These are phyloP conservation scores for Orbilia ellipsospora DNA, from an alignment of 2,329 filamentous ascomycete genomes.

Conservation along the genomic window DNA sequence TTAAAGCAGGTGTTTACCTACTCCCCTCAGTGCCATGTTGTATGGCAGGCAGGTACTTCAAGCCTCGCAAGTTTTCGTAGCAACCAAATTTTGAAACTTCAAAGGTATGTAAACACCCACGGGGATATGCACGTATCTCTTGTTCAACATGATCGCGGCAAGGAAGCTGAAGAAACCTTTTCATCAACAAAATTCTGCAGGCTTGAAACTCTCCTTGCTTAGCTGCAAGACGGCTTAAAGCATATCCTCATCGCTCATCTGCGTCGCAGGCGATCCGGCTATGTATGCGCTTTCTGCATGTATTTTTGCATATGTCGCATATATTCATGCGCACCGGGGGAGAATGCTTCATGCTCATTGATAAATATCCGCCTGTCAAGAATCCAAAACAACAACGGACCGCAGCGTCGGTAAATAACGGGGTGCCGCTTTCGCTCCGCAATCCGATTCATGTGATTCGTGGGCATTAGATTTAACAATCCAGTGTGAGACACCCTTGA, in stretches of 20 bases:
- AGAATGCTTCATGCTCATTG: constrained; percentile 10
- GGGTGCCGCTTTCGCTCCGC: constrained; percentile 46
- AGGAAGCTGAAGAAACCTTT: background rate
- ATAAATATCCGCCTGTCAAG: constrained; percentile 23
- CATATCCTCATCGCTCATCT: constrained; percentile 28
- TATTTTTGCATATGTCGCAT: background rate
- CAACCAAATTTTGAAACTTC: constrained; percentile 35
- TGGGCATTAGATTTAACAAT: constrained; percentile 42
- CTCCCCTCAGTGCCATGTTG: constrained; percentile 18
- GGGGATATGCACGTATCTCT: background rate
- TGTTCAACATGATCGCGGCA: constrained; percentile 1
- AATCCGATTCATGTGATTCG: constrained; percentile 40
- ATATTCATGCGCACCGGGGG: constrained; percentile 19
- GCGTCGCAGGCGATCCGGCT: constrained; percentile 27
- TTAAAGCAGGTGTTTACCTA: constrained; percentile 9
- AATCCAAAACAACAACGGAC: constrained; percentile 51
- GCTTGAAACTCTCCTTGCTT: constrained; percentile 33
- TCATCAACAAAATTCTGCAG: constrained; percentile 17
- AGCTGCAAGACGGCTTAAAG: constrained; percentile 31
- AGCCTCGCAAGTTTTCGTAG: constrained; percentile 9
- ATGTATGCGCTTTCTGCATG: constrained; percentile 41
- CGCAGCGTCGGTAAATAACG: constrained; percentile 25
- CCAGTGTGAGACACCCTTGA: background rate
- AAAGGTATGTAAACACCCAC: constrained; percentile 7
- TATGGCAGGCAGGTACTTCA: constrained; percentile 9